Evolutionary conservation across 208 protist genomes (phyloP), one percentile per base, ranked within the genome.

Genomic region (Phytomonas sp.): DNA sequence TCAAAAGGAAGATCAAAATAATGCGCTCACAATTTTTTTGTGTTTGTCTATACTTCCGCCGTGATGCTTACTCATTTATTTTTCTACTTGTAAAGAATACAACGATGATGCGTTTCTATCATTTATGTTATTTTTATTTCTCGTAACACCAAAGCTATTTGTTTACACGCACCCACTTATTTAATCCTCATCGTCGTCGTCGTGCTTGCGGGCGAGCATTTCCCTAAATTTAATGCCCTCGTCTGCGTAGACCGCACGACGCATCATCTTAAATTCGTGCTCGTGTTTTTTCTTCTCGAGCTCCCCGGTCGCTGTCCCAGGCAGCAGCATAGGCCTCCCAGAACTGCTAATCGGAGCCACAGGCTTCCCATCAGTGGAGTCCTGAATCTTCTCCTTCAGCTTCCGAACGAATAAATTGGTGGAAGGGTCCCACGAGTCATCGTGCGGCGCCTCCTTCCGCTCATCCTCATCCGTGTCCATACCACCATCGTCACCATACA

Each of bases 161-260:
- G 6, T 70, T 60, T 11, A 6, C 34, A 43, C 29, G 4, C 33
- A 61, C 2, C 63, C 59, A n/a, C 3, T 68, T 69, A 11, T 73
- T 69, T 46, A 46, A 4, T 46, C 40, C 13, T 73, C 77, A 20
- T 79, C 53, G 13, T 80, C 74, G n/a, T 88, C 81, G 11, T 88
- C 78, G 0, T 87, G 76, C 13, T 86, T 78, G 61, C 79, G 73
- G 28, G 78, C 66, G 13, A 94, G 71, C 20, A 86, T 62, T 36
- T 67, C 75, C 70, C 89, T 96, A 62, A 93, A 92, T 70, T 89
- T 92, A 26, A 82, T 80, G 7, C 91, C 91, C 65, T 96, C 91
- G 46, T 96, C 91, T 15, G 91, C 91, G 67, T 96, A 96, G 4
- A 96, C 86, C n/a, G 84, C 86, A 69, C 73, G 81, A 31, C 91